Evolutionary conservation across 1,284 basidiomycete species (phyloP).

Genomic region (Puccinia coronata): DNA sequence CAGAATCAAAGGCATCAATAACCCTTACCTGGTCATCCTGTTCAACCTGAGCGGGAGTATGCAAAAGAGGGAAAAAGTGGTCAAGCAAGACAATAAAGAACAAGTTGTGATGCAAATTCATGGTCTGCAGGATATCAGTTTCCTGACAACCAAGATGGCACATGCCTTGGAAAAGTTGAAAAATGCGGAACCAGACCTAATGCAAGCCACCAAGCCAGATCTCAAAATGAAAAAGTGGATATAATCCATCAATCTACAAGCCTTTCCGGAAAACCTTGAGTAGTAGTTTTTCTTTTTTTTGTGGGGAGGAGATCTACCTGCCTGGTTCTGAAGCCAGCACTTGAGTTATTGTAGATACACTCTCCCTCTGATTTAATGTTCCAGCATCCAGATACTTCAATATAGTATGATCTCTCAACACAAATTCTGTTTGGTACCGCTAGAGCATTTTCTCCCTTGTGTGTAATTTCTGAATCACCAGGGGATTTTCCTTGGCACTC

Average conservation of each 20-base stretch:
- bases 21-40: constrained; percentile 6
- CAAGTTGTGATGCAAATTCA: neutral
- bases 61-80: neutral
- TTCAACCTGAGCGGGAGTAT: neutral
- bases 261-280: neutral
- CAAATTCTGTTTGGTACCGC: too few species aligned
- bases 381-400: too few species aligned
- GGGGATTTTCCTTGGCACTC: too few species aligned
- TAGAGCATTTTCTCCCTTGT: too few species aligned
- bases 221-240: neutral
- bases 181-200: neutral
- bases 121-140: neutral
- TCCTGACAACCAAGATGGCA: neutral
- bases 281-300: too few species aligned
- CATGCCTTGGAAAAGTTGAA: neutral
- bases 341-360: too few species aligned
- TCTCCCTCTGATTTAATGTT: too few species aligned
- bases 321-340: too few species aligned
- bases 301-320: too few species aligned
- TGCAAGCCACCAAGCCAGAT: neutral
- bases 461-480: too few species aligned
- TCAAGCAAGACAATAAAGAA: neutral
- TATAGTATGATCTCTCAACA: too few species aligned
- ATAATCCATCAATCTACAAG: neutral
- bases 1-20: neutral